Evolutionary conservation across 2,329 filamentous ascomycete genomes (phyloP).

Genomic region (Ascocoryne sarcoides): DNA sequence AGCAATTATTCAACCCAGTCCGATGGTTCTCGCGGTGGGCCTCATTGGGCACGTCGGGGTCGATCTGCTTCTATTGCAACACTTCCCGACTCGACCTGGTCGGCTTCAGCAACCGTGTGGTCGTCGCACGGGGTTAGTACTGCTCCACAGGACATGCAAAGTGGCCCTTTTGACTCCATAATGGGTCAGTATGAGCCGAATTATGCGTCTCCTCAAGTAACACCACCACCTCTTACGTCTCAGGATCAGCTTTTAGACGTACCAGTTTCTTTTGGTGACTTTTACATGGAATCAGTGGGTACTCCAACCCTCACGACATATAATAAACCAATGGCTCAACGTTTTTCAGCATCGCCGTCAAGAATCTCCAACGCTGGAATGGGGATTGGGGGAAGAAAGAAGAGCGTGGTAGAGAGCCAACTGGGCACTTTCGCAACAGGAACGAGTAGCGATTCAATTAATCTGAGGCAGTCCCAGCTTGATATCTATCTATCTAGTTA

Average conservation of each 20-base stretch:
- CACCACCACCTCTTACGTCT: conserved; percentile 15
- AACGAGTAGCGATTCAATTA: neutral
- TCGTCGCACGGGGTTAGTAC: conserved; percentile 14
- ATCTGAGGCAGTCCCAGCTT: conserved; percentile 12
- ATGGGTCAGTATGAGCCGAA: conserved; percentile 20
- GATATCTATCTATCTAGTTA: conserved; percentile 23
- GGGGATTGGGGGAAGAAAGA: conserved; percentile 20
- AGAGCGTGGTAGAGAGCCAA: conserved; percentile 17
- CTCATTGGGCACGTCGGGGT: conserved; percentile 15
- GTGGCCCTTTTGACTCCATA: conserved; percentile 18
- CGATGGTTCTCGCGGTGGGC: conserved; percentile 19
- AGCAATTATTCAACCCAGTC: conserved; percentile 27
- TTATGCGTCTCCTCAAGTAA: conserved; percentile 21
- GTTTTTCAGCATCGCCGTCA: conserved; percentile 23
- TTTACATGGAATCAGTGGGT: conserved; percentile 29
- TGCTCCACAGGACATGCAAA: conserved; percentile 20
- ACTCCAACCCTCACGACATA: conserved; percentile 26
- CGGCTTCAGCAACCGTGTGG: conserved; percentile 16
- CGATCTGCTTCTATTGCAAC: conserved; percentile 21
- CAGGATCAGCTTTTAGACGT: conserved; percentile 22
- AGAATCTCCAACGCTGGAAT: conserved; percentile 22
- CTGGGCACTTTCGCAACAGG: conserved; percentile 10
- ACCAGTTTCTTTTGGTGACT: conserved; percentile 18
- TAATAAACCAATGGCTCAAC: conserved; percentile 25
- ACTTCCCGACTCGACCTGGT: conserved; percentile 23